Evolutionary conservation across 495 filamentous ascomycete species (phyloP).

Genomic region (Trypethelium eluteriae): DNA sequence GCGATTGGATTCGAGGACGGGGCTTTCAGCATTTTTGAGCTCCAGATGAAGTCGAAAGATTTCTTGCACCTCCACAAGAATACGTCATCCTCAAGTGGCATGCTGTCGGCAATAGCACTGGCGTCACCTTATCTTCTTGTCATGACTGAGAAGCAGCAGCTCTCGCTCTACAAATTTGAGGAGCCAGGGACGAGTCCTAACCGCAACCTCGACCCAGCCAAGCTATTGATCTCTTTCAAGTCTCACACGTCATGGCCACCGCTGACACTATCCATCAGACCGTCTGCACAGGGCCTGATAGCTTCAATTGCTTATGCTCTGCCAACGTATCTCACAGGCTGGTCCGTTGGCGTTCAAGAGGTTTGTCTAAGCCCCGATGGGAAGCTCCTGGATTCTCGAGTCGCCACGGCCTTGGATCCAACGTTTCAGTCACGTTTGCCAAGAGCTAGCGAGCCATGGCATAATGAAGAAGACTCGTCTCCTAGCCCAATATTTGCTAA

Average conservation of each 20-base stretch:
- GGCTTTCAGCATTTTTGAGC: conserved; percentile 58
- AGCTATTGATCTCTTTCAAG: conserved; percentile 68
- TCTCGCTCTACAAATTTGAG: conserved; percentile 65
- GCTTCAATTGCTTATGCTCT: conserved; percentile 81
- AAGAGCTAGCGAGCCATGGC: not conserved
- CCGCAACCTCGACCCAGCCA: conserved; percentile 36
- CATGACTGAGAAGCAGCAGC: conserved; percentile 59
- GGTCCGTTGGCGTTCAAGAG: conserved; percentile 88
- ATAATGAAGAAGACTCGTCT: conserved; percentile 23
- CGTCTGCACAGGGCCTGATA: conserved; percentile 51
- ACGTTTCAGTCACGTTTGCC: conserved; percentile 34
- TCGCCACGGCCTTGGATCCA: conserved; percentile 43
- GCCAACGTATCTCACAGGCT: conserved; percentile 59
- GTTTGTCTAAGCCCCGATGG: conserved; percentile 54
- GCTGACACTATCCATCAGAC: conserved; percentile 67
- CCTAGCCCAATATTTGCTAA: conserved; percentile 37
- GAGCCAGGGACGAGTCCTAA: conserved; percentile 14
- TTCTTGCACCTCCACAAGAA: conserved; percentile 50
- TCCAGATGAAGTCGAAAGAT: conserved; percentile 40
- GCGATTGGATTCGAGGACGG: conserved; percentile 73
- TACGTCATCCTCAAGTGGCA: conserved; percentile 48
- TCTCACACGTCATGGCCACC: conserved; percentile 76
- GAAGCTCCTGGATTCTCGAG: conserved; percentile 47
- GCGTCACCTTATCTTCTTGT: conserved; percentile 70
- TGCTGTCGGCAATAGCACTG: conserved; percentile 68